Percentiles rank a stretch among this genome's conserved stretches.
Conservation (phyloP, 2,329 filamentous ascomycete species). For the Cladosporium sp. region DNA sequence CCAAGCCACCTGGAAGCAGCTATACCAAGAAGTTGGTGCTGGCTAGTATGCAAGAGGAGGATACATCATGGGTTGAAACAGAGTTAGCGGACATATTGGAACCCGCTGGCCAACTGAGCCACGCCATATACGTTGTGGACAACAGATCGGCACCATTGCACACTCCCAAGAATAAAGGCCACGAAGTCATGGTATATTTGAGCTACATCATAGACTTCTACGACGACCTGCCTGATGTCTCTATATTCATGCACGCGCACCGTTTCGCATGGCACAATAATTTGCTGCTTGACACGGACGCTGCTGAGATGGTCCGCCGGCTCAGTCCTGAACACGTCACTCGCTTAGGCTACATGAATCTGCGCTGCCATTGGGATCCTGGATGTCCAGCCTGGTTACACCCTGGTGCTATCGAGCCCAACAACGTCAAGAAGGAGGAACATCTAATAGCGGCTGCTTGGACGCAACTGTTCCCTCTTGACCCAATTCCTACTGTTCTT, state of each 20-base stretch:
- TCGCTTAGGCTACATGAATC: slow-evolving; percentile 51
- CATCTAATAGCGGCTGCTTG: slow-evolving; percentile 41
- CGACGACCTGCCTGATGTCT: slow-evolving; percentile 54
- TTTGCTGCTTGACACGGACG: slow-evolving; percentile 43
- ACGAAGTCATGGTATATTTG: slow-evolving; percentile 60
- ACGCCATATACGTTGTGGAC: slow-evolving; percentile 51
- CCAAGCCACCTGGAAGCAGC: slow-evolving; percentile 43
- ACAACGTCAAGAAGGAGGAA: slow-evolving; percentile 41
- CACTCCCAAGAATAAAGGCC: slow-evolving; percentile 55
- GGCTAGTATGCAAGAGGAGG: slow-evolving; percentile 48
- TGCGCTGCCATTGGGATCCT: slow-evolving; percentile 52
- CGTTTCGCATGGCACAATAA: slow-evolving; percentile 58
- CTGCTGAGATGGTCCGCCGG: slow-evolving; percentile 41
- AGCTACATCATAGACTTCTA: slow-evolving; percentile 61
- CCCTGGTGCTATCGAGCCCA: slow-evolving; percentile 37
- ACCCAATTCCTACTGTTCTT: slow-evolving; percentile 47
- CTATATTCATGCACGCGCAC: slow-evolving; percentile 60
- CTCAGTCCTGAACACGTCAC: slow-evolving; percentile 45
- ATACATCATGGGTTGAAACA: slow-evolving; percentile 52
- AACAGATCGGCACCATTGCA: slow-evolving; percentile 44
- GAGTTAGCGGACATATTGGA: slow-evolving; percentile 43
- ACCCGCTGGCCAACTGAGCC: slow-evolving; percentile 32
- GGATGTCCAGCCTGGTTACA: slow-evolving; percentile 55
- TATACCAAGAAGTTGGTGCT: slow-evolving; percentile 55
- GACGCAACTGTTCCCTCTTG: slow-evolving; percentile 46